Conservation (phyloP, 2,329 filamentous ascomycete species). For the Curvularia eragrostidis region DNA sequence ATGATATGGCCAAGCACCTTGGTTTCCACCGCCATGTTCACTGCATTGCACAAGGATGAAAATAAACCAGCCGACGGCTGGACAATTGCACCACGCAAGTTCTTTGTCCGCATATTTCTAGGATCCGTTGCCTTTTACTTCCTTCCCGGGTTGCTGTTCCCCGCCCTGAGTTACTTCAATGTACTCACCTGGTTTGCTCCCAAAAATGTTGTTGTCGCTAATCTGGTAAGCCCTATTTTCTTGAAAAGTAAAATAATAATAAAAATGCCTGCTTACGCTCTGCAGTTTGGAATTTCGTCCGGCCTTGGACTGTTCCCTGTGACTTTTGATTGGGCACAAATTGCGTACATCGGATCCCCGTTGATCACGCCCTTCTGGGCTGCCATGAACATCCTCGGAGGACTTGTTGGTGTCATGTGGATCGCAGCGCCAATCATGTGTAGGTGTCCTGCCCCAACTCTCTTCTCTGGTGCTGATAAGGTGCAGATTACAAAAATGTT, state of each 20-base stretch:
- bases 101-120: slow-evolving; percentile 78
- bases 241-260: neutral
- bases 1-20: slow-evolving; percentile 93
- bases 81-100: slow-evolving; percentile 81
- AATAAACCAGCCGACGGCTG: slow-evolving; percentile 83
- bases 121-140: slow-evolving; percentile 83
- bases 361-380: slow-evolving; percentile 87
- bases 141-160: slow-evolving; percentile 80
- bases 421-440: slow-evolving; percentile 77
- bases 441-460: slow-evolving; percentile 34
- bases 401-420: slow-evolving; percentile 84
- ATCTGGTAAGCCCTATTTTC: slow-evolving; percentile 62
- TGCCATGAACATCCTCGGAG: slow-evolving; percentile 82
- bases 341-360: slow-evolving; percentile 85
- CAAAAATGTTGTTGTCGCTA: slow-evolving; percentile 83
- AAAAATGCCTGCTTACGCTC: slow-evolving; percentile 11
- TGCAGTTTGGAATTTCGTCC: slow-evolving; percentile 77
- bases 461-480: slow-evolving; percentile 10
- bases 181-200: slow-evolving; percentile 89
- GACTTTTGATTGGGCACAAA: slow-evolving; percentile 91
- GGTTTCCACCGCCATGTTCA: slow-evolving; percentile 89
- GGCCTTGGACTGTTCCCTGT: slow-evolving; percentile 83
- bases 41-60: slow-evolving; percentile 81
- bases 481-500: slow-evolving; percentile 72
- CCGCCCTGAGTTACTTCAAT: slow-evolving; percentile 86